Conservation (phyloP, 768 basidiomycete species). For the Paxillus involutus region DNA sequence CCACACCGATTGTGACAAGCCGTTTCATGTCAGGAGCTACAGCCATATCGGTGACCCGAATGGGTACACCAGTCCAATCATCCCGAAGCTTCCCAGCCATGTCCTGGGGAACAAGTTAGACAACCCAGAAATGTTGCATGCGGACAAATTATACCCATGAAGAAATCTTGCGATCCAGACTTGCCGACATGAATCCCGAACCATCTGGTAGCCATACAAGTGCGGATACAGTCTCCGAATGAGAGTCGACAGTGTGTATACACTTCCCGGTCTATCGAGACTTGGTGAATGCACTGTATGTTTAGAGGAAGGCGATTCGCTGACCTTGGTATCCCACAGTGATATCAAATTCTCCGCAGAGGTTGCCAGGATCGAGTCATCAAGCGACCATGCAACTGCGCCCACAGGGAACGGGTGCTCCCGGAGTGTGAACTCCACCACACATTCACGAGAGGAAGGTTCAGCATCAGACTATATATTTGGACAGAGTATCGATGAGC, state of each 20-base stretch:
- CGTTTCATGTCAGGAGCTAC: slow-evolving; percentile 82
- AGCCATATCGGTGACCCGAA: slow-evolving; percentile 85
- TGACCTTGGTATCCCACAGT: slow-evolving; percentile 88
- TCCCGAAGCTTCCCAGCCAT: slow-evolving; percentile 70
- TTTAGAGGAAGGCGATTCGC: slow-evolving; percentile 9
- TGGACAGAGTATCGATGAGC: slow-evolving; percentile 10
- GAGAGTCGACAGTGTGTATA: slow-evolving; percentile 63
- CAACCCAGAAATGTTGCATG: slow-evolving; percentile 1
- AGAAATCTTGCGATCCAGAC: slow-evolving; percentile 79
- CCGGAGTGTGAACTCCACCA: slow-evolving; percentile 55
- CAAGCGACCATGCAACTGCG: slow-evolving; percentile 89
- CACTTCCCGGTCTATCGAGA: slow-evolving; percentile 68
- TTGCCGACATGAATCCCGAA: slow-evolving; percentile 86
- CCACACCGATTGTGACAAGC: slow-evolving; percentile 84
- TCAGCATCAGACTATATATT: slow-evolving; percentile 43
- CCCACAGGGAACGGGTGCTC: slow-evolving; percentile 82
- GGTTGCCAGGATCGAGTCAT: slow-evolving; percentile 82
- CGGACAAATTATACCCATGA: slow-evolving; percentile 64
- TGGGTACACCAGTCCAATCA: slow-evolving; percentile 65
- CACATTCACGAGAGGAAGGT: slow-evolving; percentile 58
- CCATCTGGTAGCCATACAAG: slow-evolving; percentile 89
- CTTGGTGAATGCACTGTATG: slow-evolving; percentile 8
- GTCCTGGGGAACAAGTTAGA: slow-evolving; percentile 48
- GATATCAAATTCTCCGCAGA: slow-evolving; percentile 79
- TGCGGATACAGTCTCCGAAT: slow-evolving; percentile 82